Evolutionary conservation across 345 rosid genomes (phyloP).

Genomic region (Dimocarpus longan): DNA sequence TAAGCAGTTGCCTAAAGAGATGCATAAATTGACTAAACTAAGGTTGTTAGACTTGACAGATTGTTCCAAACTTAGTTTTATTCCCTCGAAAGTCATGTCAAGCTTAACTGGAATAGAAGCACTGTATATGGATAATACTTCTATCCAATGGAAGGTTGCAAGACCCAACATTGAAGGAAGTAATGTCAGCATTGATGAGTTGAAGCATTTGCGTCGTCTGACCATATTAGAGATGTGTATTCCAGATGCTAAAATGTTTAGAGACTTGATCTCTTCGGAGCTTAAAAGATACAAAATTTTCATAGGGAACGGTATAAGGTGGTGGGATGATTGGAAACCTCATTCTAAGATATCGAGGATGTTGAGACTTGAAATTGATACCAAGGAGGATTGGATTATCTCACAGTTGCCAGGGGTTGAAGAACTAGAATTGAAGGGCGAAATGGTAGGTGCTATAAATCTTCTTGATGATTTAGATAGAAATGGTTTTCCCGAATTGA

Average conservation of each 20-base stretch:
- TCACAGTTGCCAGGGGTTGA: not conserved
- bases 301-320: not conserved
- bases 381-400: not conserved
- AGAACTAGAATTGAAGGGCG: constrained; percentile 1
- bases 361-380: not conserved
- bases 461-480: not conserved
- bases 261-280: not conserved
- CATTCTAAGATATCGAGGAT: not conserved
- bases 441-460: not conserved
- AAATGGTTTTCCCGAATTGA: not conserved
- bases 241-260: not conserved
- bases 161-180: not conserved
- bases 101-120: constrained; percentile 25
- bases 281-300: constrained; percentile 19
- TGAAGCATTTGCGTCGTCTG: not conserved
- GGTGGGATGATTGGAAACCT: too few relatives aligned
- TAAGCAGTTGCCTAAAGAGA: not conserved
- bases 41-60: constrained; percentile 21
- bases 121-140: constrained; percentile 12
- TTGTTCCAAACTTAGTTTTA: constrained; percentile 7
- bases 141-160: constrained; percentile 3
- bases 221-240: constrained; percentile 19
- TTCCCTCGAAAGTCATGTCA: constrained; percentile 21
- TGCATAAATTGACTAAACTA: constrained; percentile 2
- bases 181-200: constrained; percentile 24